These are phyloP conservation scores for Ophiostoma montium DNA, from an alignment of 2,329 filamentous ascomycete species.

Conservation along the genomic window DNA sequence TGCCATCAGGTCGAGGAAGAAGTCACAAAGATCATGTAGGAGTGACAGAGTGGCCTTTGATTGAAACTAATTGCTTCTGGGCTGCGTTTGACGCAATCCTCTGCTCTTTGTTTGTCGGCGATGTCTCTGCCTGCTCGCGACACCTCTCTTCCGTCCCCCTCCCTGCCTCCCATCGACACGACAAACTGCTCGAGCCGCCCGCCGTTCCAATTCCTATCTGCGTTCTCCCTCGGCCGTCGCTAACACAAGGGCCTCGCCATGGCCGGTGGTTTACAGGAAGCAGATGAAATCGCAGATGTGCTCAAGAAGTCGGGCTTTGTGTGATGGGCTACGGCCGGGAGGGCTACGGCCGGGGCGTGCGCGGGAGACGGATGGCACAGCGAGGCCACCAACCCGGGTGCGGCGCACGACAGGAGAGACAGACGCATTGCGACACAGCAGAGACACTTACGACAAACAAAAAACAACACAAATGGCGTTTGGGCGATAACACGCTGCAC, in stretches of 20 bases:
- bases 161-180: background rate
- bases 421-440: background rate
- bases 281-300: slow-evolving; percentile 22
- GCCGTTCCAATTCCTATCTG: background rate
- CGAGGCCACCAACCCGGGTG: background rate
- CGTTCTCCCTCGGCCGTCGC: background rate
- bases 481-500: background rate
- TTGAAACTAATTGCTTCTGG: background rate
- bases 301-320: slow-evolving; percentile 28
- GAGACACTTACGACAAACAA: background rate
- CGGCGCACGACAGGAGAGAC: background rate
- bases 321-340: slow-evolving; percentile 15
- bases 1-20: slow-evolving; percentile 67
- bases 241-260: slow-evolving; percentile 6
- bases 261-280: slow-evolving; percentile 16
- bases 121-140: background rate
- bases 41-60: background rate
- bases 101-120: background rate
- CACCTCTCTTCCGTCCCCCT: background rate
- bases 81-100: background rate
- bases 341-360: too few species aligned
- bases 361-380: background rate
- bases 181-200: background rate
- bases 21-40: slow-evolving; percentile 78
- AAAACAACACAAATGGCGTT: background rate